Conservation (phyloP, 73 alveolate species). For the Symbiodinium natans region DNA sequence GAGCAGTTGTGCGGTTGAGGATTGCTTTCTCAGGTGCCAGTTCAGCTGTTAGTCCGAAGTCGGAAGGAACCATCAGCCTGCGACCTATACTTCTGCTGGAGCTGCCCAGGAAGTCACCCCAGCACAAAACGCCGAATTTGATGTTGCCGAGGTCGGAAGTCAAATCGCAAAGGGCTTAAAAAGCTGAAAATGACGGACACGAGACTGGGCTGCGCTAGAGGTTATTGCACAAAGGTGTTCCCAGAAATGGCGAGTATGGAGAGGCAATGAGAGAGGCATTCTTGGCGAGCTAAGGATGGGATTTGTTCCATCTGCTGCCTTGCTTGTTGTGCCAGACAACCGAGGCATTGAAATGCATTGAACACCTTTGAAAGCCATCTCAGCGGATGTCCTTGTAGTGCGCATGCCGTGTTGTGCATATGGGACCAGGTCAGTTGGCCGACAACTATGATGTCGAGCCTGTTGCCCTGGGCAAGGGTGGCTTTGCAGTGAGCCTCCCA, state of each 20-base stretch:
- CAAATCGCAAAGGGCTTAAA: constrained; percentile 11
- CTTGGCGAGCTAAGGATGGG: constrained; percentile 58
- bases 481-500: constrained; percentile 49
- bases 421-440: constrained; percentile 46
- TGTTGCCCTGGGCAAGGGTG: constrained; percentile 58
- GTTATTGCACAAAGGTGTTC: no score
- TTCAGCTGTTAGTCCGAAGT: constrained; percentile 61
- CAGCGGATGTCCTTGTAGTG: no score
- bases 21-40: constrained; percentile 33
- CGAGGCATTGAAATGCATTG: constrained; percentile 26
- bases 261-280: no score
- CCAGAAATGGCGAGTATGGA: no score
- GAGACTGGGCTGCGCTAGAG: constrained; percentile 10
- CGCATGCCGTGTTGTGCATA: no score
- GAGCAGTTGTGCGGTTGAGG: not conserved
- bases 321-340: constrained; percentile 79
- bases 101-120: no score
- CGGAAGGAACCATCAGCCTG: constrained; percentile 66
- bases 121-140: not conserved
- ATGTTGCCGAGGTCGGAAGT: not conserved
- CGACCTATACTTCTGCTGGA: not conserved
- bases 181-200: constrained; percentile 84
- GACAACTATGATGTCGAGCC: constrained; percentile 76
- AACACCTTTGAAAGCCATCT: no score
- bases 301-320: constrained; percentile 78